These are phyloP conservation scores for Cercospora sojina DNA, from an alignment of 2,329 filamentous ascomycete genomes.

Conservation along the genomic window DNA sequence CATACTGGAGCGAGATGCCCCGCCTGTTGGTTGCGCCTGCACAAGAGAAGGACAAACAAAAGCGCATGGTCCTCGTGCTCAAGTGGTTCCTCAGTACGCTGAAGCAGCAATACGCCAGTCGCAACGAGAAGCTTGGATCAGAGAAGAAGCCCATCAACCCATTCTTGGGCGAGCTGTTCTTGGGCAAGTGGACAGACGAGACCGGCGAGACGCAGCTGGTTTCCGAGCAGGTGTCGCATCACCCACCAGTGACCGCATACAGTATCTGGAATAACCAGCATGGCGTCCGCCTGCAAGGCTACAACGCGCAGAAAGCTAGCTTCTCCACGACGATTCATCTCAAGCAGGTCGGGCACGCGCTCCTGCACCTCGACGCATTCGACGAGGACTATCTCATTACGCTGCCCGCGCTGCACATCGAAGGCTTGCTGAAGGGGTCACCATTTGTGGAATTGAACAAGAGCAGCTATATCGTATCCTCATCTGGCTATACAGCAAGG, in stretches of 20 bases:
- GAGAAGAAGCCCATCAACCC: conserved; percentile 99
- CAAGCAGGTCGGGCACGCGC: conserved; percentile 73
- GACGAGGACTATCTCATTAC: conserved; percentile 84
- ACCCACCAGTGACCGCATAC: conserved; percentile 93
- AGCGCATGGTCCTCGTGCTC: conserved; percentile 81
- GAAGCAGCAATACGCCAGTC: conserved; percentile 76
- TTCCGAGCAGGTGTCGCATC: conserved; percentile 95
- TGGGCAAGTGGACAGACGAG: conserved; percentile 84
- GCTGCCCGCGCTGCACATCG: conserved; percentile 86
- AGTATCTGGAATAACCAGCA: conserved; percentile 83
- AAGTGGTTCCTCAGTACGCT: conserved; percentile 95
- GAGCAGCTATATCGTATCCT: conserved; percentile 80
- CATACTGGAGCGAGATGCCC: conserved; percentile 58
- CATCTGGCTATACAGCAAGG: conserved; percentile 80
- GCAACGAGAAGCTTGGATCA: conserved; percentile 78
- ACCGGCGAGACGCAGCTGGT: conserved; percentile 80
- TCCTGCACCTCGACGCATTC: conserved; percentile 68
- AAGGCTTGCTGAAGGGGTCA: conserved; percentile 80
- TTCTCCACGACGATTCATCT: conserved; percentile 93
- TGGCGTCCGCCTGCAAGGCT: conserved; percentile 73
- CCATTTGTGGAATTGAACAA: conserved; percentile 91
- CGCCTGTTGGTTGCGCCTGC: conserved; percentile 77
- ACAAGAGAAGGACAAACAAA: conserved; percentile 73
- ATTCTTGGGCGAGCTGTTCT: conserved; percentile 90
- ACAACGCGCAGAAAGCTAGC: conserved; percentile 94